Percentiles rank a stretch among this genome's conserved stretches.
phyloP scores from a whole-genome alignment of 306 rosid genomes.

The Erythrophleum fordii region DNA sequence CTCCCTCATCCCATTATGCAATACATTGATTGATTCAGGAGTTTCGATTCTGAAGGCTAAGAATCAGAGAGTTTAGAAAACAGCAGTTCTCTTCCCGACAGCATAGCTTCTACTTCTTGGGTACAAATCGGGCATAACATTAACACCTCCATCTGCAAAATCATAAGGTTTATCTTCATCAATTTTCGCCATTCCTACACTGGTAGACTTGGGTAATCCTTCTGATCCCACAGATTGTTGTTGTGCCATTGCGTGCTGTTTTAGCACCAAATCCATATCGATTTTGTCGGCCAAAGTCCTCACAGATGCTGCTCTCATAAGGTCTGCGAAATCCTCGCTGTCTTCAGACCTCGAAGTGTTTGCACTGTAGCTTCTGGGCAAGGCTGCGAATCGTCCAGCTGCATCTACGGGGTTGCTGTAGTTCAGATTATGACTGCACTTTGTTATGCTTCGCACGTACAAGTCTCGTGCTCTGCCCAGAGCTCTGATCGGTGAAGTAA shows the following conservation, averaged over 20 bases:
- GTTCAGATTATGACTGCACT: slow-evolving; percentile 42
- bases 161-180: slow-evolving; percentile 69
- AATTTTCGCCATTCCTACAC: slow-evolving; percentile 77
- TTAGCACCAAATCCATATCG: slow-evolving; percentile 59
- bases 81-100: slow-evolving; percentile 44
- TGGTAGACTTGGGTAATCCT: slow-evolving; percentile 61
- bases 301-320: slow-evolving; percentile 78
- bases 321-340: slow-evolving; percentile 63
- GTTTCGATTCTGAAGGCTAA: background rate
- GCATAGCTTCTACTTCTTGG: slow-evolving; percentile 80
- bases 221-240: slow-evolving; percentile 18
- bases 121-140: slow-evolving; percentile 32
- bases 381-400: slow-evolving; percentile 24
- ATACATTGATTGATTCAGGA: background rate
- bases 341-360: slow-evolving; percentile 47
- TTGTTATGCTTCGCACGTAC: slow-evolving; percentile 66
- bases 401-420: slow-evolving; percentile 40
- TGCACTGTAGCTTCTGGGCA: slow-evolving; percentile 69
- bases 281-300: slow-evolving; percentile 53
- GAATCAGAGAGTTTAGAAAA: slow-evolving; percentile 11
- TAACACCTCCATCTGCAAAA: slow-evolving; percentile 33
- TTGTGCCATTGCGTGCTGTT: slow-evolving; percentile 33
- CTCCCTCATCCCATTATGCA: background rate
- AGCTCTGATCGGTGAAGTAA: slow-evolving; percentile 62
- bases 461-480: slow-evolving; percentile 64